phyloP scores from a whole-genome alignment of 306 rosid genomes.

The Begonia fuchsioides region DNA sequence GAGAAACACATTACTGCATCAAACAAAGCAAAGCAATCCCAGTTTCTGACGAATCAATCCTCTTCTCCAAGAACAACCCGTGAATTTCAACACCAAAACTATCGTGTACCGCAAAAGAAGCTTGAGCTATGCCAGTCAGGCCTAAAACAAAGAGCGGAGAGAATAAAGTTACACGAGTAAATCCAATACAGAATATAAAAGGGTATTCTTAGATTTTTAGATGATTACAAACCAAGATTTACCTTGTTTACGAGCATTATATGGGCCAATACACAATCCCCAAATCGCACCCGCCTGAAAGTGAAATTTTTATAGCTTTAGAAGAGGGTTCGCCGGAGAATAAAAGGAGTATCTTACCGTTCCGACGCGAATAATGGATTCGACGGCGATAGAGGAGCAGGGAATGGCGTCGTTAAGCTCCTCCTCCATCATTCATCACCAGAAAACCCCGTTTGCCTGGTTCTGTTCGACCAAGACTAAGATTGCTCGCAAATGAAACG shows the following conservation, averaged over 20 bases:
- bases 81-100: background rate
- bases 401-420: constrained; percentile 32
- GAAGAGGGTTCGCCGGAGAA: background rate
- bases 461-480: background rate
- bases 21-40: constrained; percentile 2
- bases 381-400: constrained; percentile 56
- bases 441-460: background rate
- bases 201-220: background rate
- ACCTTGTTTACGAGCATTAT: constrained; percentile 57
- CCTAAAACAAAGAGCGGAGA: constrained; percentile 24
- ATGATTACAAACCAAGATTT: background rate
- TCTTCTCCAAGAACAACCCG: background rate
- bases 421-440: constrained; percentile 30
- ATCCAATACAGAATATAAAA: background rate
- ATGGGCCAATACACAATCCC: constrained; percentile 72
- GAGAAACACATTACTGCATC: constrained; percentile 2
- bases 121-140: constrained; percentile 37
- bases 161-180: background rate
- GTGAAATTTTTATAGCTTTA: background rate
- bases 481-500: background rate
- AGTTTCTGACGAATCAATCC: too few relatives aligned
- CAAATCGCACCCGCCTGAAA: constrained; percentile 90
- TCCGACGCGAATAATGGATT: constrained; percentile 44
- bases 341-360: constrained; percentile 22
- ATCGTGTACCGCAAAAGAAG: constrained; percentile 53